Evolutionary conservation across 257 asterid genomes (phyloP).

Genomic region (Marsdenia floribunda): DNA sequence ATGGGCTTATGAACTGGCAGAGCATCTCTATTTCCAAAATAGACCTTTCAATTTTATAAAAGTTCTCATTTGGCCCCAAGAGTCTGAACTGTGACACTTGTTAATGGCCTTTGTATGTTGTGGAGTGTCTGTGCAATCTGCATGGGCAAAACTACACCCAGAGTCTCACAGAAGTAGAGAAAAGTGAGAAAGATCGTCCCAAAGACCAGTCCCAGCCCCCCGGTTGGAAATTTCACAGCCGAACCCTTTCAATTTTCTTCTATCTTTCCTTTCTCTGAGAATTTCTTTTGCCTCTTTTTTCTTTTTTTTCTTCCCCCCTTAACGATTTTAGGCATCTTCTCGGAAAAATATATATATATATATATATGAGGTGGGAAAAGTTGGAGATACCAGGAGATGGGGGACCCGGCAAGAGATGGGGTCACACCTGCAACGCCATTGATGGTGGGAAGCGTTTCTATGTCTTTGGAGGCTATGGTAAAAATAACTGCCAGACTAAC

Average conservation of each 20-base stretch:
- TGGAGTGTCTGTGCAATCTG: constrained; percentile 4
- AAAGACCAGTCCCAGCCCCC: constrained; percentile 10
- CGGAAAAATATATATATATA: constrained; percentile 5
- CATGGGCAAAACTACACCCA: constrained; percentile 18
- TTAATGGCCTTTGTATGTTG: constrained; percentile 11
- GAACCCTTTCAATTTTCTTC: constrained; percentile 8
- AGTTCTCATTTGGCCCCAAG: background rate
- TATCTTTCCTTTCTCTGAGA: background rate
- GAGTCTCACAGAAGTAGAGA: background rate
- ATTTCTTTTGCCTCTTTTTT: background rate
- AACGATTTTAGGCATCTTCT: constrained; percentile 1
- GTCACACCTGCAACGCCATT: constrained; percentile 96
- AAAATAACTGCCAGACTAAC: constrained; percentile 81
- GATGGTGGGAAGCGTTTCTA: constrained; percentile 83
- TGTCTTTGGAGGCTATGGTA: constrained; percentile 94
- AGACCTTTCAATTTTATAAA: background rate
- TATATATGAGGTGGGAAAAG: constrained; percentile 92
- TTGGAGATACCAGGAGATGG: constrained; percentile 40
- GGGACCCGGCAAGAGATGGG: constrained; percentile 98
- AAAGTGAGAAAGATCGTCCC: background rate
- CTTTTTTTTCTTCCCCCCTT: background rate
- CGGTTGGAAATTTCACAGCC: background rate
- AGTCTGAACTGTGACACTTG: constrained; percentile 18
- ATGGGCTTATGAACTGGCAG: background rate
- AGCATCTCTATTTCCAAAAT: background rate